Base-by-base conservation (phyloP, 2,329 filamentous ascomycete species). In the Nothophaeocryptopus gaeumannii region DNA sequence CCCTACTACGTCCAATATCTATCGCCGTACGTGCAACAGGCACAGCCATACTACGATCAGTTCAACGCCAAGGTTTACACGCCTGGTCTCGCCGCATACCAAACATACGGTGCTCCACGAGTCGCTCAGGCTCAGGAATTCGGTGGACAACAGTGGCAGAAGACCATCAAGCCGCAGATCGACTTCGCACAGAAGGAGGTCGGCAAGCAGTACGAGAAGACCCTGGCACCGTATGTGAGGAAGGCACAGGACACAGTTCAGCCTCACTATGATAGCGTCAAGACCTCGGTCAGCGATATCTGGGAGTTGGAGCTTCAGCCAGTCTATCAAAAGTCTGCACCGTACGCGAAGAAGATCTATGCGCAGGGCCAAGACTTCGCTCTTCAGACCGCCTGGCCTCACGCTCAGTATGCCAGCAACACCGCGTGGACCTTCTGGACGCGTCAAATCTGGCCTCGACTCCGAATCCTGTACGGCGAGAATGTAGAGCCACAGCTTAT, bases 401-500 rank as follows among this genome's bases (percentile, higher is more conserved):
- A 86, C 39, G 79, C 81, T 5, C 78, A 82, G 49, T 88, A 83
- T 75, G 81, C 81, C 2, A 89, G 86, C 78, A 82, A 83, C 48
- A 83, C 83, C 51, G 80, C 81, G 0, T 81, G 83, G 51, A 72
- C 79, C 10, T 92, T 96, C 63, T 72, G 95, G 31, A 82, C 89
- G 50, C 81, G 82, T 39, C 85, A 83, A 2, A 74, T 97, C 12
- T 93, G 88, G 85, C 92, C 92, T 2, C 85, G 86, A 57, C 56
- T 96, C 9, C 83, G 86, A 20, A 78, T 87, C 11, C 73, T 96
- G 5, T 97, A 97, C 64, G 81, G 85, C 9, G 85, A 96, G 64
- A 96, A 95, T 61, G 91, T 99, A 3, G 91, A 97, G 72, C 95
- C 95, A 11, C 95, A 99, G 70, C 78, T 99, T 11, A 81, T 92